These are phyloP conservation scores for Metschnikowia shivogae DNA, from an alignment of 805 yeast species.

Conservation along the genomic window DNA sequence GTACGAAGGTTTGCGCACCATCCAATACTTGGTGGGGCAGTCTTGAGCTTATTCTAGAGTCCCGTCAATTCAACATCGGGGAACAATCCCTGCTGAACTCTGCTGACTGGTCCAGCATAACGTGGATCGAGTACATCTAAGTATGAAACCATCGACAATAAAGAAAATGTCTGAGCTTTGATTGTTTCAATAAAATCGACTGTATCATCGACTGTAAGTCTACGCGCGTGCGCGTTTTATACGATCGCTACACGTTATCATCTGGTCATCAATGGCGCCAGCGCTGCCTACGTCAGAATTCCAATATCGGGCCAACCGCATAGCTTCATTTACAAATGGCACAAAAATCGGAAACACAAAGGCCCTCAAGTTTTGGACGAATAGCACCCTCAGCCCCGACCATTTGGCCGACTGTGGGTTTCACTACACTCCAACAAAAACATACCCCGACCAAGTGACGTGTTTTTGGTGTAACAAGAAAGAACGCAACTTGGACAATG, in stretches of 20 bases:
- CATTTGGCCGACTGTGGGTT: constrained; percentile 57
- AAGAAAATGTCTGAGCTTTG: neutral
- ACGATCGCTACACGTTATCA: neutral
- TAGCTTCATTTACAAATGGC: constrained; percentile 21
- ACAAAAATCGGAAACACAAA: constrained; percentile 19
- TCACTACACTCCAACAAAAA: constrained; percentile 50
- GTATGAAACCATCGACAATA: constrained; percentile 1
- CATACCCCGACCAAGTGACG: constrained; percentile 46
- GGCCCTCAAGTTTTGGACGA: constrained; percentile 24
- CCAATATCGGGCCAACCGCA: constrained; percentile 22
- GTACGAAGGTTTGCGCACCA: constrained; percentile 91
- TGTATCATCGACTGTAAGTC: neutral
- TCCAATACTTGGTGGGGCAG: constrained; percentile 90
- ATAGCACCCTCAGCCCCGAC: constrained; percentile 18
- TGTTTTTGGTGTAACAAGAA: constrained; percentile 54
- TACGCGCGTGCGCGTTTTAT: neutral
- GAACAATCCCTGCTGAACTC: neutral
- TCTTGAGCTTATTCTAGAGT: constrained; percentile 6
- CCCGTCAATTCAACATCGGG: too few species aligned
- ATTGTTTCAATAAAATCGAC: too few species aligned
- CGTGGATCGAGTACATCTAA: neutral
- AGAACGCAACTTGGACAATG: constrained; percentile 22
- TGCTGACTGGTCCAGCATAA: neutral
- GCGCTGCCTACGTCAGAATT: constrained; percentile 6
- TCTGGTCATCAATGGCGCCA: constrained; percentile 2